phyloP scores from a whole-genome alignment of 1,284 basidiomycete genomes.

The Mrakiaceae sp. region DNA sequence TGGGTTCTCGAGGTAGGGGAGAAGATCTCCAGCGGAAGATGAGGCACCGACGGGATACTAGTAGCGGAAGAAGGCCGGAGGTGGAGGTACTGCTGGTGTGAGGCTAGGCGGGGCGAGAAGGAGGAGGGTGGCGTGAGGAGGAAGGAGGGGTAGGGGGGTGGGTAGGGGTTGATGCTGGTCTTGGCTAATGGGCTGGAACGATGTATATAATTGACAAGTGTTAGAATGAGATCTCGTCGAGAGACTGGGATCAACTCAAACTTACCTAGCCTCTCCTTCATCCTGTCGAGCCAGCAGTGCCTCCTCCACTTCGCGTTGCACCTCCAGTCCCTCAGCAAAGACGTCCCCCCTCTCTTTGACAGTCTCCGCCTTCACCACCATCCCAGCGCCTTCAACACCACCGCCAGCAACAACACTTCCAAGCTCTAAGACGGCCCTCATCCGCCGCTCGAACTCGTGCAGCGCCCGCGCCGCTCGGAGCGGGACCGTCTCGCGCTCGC shows the following conservation, averaged over 20 bases:
- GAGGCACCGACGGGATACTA: not conserved
- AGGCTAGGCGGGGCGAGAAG: not conserved
- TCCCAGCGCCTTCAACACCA: not conserved
- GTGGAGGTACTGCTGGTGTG: not conserved
- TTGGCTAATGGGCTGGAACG: not conserved
- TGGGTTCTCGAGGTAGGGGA: not conserved
- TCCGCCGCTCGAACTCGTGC: conserved; percentile 2
- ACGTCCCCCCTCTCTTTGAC: not conserved
- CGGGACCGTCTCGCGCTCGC: not conserved
- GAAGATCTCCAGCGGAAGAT: not conserved
- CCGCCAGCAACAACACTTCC: not conserved
- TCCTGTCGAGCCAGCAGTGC: not conserved
- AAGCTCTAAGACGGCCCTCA: not conserved
- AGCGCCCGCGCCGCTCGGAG: conserved; percentile 1
- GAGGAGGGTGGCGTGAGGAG: not conserved
- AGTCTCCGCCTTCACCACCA: not conserved
- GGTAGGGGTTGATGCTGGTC: not conserved
- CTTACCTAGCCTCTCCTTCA: not conserved
- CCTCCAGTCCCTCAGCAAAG: too few species aligned
- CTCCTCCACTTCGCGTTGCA: too few species aligned
- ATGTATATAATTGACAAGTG: too few species aligned
- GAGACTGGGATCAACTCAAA: not conserved
- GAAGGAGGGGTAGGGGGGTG: not conserved
- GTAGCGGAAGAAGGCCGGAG: not conserved
- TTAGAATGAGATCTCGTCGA: not conserved